Base-by-base conservation (phyloP, 2,329 filamentous ascomycete species). In the Periconia sp. region DNA sequence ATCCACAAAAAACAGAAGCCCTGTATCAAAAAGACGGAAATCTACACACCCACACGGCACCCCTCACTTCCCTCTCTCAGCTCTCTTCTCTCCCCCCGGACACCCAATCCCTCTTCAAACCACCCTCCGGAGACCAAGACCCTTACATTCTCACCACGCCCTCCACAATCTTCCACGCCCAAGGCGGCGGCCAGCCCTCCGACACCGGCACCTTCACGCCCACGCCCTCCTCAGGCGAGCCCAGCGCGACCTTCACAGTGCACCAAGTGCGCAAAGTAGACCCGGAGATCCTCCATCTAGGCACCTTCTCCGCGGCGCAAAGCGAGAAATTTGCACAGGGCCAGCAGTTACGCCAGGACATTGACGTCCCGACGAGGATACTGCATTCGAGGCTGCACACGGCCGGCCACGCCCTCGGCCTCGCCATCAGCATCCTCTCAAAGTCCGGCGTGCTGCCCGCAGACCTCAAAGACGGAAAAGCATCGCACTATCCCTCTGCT, bases 111-210 rank as follows among this genome's bases (percentile, higher is more conserved):
- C 77, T 88, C 8, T 84, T 84, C 73, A 87, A 87, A 60, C 69
- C 78, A 10, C 76, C 71, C 7, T 73, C 78, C 4, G 24, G 15
- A 15, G 15, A 24, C 13, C 24, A 32, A 29, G 64, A 76, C 2
- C 76, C 82, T 52, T 76, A 78, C 56, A 78, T 83, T n/a, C 65
- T 88, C 15, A 75, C 82, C 5, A 86, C 83, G 0, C 73, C 80
- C 2, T 69, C 79, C 33, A 89, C 87, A n/a, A 84, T 89, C 48
- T 90, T 90, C 68, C 84, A 90, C 49, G 82, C 85, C 0, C 87
- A 90, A 65, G 87, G 87, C 15, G 87, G 87, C 46, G 87, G 87
- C 6, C 87, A 90, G 57, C 87, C 87, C 1, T 85, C 81, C 0
- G 87, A 90, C 49, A 74, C 77, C 9, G 87, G 87, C 15, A 70